Conservation (phyloP, 2,329 filamentous ascomycete genomes). For the Verticillium klebahnii region DNA sequence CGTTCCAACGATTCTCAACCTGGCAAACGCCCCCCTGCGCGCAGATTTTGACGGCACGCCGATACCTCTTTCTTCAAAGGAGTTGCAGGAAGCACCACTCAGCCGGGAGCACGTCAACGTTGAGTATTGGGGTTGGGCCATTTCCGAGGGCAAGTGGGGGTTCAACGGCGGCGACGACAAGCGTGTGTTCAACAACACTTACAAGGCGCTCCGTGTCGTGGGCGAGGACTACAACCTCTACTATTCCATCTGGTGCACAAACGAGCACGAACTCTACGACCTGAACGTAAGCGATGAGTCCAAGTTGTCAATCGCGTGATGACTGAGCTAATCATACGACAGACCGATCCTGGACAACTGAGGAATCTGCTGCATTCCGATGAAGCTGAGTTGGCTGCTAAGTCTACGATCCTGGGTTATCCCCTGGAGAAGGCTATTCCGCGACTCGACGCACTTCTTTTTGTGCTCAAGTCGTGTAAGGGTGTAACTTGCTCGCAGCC, state of each 20-base stretch:
- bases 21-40: slow-evolving; percentile 26
- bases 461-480: slow-evolving; percentile 58
- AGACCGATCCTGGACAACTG: slow-evolving; percentile 47
- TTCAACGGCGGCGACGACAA: slow-evolving; percentile 16
- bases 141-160: slow-evolving; percentile 21
- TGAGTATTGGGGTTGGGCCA: slow-evolving; percentile 46
- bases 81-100: slow-evolving; percentile 11
- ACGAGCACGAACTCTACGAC: slow-evolving; percentile 45
- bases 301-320: neutral
- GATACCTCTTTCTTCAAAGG: slow-evolving; percentile 29
- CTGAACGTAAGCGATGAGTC: slow-evolving; percentile 35
- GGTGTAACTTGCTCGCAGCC: slow-evolving; percentile 45
- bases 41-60: slow-evolving; percentile 47
- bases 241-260: slow-evolving; percentile 47
- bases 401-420: slow-evolving; percentile 22
- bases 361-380: slow-evolving; percentile 18
- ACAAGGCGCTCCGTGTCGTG: slow-evolving; percentile 46
- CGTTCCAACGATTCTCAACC: slow-evolving; percentile 47
- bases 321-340: neutral
- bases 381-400: slow-evolving; percentile 5
- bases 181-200: slow-evolving; percentile 41
- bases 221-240: slow-evolving; percentile 17
- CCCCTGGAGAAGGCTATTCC: slow-evolving; percentile 35
- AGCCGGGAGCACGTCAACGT: slow-evolving; percentile 44
- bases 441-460: slow-evolving; percentile 53